Percentiles rank a stretch among this genome's conserved stretches.
Evolutionary conservation across 1,284 basidiomycete species (phyloP).

Genomic region (Coriolopsis trogii): DNA sequence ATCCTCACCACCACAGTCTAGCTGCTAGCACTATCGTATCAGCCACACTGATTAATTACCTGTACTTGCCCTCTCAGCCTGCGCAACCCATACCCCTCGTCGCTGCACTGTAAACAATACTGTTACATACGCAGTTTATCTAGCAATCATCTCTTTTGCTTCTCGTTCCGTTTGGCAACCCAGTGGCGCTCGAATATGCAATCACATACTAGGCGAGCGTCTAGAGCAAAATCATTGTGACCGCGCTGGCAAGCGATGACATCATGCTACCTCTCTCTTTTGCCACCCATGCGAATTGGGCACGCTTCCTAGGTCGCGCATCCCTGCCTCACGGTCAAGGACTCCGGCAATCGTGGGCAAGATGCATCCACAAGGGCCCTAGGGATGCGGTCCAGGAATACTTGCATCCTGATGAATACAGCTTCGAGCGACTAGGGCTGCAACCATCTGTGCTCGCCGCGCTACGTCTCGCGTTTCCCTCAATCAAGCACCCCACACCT

Average conservation of each 20-base stretch:
- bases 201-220: too few relatives aligned
- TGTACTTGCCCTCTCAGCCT: constrained; percentile 11
- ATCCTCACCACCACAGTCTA: constrained; percentile 27
- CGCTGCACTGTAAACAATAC: constrained; percentile 19
- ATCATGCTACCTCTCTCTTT: constrained; percentile 19
- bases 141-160: too few relatives aligned
- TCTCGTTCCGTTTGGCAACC: too few relatives aligned
- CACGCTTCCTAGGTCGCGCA: constrained; percentile 3
- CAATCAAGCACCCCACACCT: constrained; percentile 57
- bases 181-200: too few relatives aligned
- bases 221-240: too few relatives aligned
- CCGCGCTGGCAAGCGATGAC: too few relatives aligned
- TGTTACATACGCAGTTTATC: too few relatives aligned
- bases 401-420: constrained; percentile 9
- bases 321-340: background rate
- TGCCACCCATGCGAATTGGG: constrained; percentile 12
- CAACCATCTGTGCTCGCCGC: constrained; percentile 49
- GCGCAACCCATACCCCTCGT: constrained; percentile 13
- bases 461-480: constrained; percentile 62
- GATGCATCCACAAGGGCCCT: constrained; percentile 12
- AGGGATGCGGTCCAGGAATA: constrained; percentile 9
- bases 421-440: constrained; percentile 49
- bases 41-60: constrained; percentile 16
- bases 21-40: constrained; percentile 13
- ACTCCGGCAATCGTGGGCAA: too few relatives aligned